Conservation (phyloP, 208 protist genomes). For the Trypanosoma mega region DNA sequence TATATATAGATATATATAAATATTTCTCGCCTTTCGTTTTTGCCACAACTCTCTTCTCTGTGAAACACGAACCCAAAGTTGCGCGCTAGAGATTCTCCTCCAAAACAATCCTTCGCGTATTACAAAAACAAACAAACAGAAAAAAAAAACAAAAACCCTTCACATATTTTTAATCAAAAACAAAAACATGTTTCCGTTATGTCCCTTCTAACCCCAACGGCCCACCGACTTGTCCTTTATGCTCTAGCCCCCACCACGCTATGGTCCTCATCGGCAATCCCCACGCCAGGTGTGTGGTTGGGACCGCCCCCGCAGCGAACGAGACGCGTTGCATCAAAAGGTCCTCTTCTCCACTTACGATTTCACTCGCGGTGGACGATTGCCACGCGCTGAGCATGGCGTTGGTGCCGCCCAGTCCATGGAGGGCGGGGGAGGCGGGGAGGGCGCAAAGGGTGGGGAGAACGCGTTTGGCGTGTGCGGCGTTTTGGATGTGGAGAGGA, state of each 20-base stretch:
- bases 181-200: no score
- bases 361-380: not conserved
- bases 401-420: not conserved
- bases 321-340: not conserved
- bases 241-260: conserved; percentile 27
- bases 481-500: conserved; percentile 65
- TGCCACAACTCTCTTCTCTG: no score
- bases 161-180: no score
- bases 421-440: conserved; percentile 16
- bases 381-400: conserved; percentile 5
- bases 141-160: not conserved
- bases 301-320: not conserved
- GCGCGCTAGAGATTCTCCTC: no score
- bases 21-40: no score
- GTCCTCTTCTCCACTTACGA: not conserved
- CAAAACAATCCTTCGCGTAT: not conserved
- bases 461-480: conserved; percentile 49
- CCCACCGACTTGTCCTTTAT: conserved; percentile 20
- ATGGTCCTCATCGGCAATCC: conserved; percentile 32
- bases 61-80: no score
- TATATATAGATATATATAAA: no score
- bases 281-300: not conserved
- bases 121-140: not conserved
- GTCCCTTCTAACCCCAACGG: not conserved
- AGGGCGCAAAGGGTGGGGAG: conserved; percentile 64